Base-by-base conservation (phyloP, 2,329 filamentous ascomycete genomes). In the Raffaelea ambrosiae region DNA sequence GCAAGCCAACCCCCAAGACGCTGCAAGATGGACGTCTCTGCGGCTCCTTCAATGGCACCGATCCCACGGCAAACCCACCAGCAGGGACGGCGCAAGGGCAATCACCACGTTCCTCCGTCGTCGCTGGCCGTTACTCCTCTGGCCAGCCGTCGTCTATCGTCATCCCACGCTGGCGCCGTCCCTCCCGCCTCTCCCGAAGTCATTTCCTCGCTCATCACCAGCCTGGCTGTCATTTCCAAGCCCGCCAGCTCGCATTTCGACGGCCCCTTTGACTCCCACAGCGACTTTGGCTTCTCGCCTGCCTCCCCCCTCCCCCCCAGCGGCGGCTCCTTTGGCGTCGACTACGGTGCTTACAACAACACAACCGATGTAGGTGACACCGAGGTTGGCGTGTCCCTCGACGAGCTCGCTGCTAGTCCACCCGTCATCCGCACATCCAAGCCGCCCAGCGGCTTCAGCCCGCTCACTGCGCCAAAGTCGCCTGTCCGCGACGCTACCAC, bases 401-500 rank as follows among this genome's bases (percentile, higher is more conserved):
- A 82, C 65, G 76, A 83, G 47, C 66, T 82, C 40, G 74, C 80
- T 26, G 79, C 80, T 20, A 69, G 71, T 43, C 69, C 88, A 13
- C 88, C 89, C 18, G 77, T 91, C 47, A 77, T 94, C 57, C 83
- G 84, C 54, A 95, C 90, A 29, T 79, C 88, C 29, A 90, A 90
- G 63, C 84, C 83, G 8, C 86, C 86, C 1, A 88, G 85, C 44
- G 86, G 86, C 47, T 79, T 82, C 57, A 89, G 86, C 22, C 68
- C 81, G 18, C 66, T 86, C 45, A 88, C 84, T n/a, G 77, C 82
- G 0, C 74, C 74, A 50, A 81, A 72, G 52, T 79, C 69, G 23
- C 70, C 73, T 19, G 66, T 66, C 46, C 71, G 70, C 51, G 76
- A 77, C 7, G 21, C 51, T 13, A 33, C 48, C 4, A 18, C 41